Conservation (phyloP, 2,329 filamentous ascomycete genomes). For the Magnaporthales sp. region DNA sequence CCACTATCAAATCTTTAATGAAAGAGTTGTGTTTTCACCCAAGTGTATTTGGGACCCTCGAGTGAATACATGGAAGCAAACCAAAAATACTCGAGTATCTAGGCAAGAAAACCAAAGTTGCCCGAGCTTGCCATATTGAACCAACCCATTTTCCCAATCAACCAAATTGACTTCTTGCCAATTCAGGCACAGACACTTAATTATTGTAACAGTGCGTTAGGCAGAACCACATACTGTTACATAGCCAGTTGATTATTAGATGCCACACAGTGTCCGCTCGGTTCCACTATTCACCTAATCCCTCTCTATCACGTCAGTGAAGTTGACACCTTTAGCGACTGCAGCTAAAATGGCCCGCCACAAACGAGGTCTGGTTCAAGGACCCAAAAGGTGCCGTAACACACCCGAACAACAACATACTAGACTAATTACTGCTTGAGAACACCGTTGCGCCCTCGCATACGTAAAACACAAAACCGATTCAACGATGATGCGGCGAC, state of each 20-base stretch:
- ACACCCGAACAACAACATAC: too few relatives aligned
- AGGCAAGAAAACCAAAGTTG: neutral
- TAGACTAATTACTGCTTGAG: neutral
- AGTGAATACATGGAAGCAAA: too few relatives aligned
- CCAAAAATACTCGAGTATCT: too few relatives aligned
- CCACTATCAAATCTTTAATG: neutral
- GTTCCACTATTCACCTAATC: too few relatives aligned
- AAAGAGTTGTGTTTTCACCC: too few relatives aligned
- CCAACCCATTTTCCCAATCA: neutral
- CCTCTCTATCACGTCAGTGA: constrained; percentile 4
- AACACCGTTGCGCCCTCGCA: neutral
- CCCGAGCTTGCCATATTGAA: neutral
- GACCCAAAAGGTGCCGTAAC: too few relatives aligned
- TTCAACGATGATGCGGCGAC: neutral
- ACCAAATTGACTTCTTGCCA: neutral
- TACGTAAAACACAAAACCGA: neutral
- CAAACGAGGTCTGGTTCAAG: neutral
- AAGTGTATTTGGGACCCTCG: too few relatives aligned
- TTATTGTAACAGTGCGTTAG: neutral
- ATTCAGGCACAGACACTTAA: neutral
- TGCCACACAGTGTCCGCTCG: neutral
- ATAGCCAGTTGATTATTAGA: neutral
- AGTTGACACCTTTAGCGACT: neutral
- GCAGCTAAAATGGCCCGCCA: neutral
- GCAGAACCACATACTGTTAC: neutral